Evolutionary conservation across 169 alveolate genomes (phyloP).

Genomic region (Sarcocystis neurona): DNA sequence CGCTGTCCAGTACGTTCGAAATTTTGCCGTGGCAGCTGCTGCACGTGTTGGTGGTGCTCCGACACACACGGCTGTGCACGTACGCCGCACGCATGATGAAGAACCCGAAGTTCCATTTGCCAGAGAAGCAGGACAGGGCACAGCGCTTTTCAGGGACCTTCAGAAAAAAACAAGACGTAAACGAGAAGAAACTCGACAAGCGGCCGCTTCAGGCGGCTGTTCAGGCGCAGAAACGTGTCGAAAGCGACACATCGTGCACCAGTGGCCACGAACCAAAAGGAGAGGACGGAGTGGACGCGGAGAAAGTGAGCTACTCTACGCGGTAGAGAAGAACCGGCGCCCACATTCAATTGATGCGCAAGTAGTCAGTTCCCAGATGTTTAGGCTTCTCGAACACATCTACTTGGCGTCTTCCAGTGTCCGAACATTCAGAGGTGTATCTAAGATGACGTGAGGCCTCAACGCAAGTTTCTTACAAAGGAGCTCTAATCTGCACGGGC

Average conservation of each 20-base stretch:
- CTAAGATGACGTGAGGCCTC: no score
- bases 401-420: no score
- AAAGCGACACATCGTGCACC: neutral
- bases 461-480: no score
- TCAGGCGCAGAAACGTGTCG: neutral
- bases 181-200: neutral
- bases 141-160: neutral
- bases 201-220: neutral
- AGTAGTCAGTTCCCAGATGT: no score
- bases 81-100: neutral
- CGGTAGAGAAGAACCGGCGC: no score
- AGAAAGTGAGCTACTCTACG: no score
- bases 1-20: neutral
- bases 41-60: neutral
- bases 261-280: neutral
- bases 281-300: no score
- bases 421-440: no score
- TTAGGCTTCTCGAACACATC: no score
- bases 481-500: no score
- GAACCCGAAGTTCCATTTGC: no score
- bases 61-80: slow-evolving; percentile 6
- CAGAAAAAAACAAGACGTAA: neutral
- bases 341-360: no score
- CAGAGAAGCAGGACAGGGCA: neutral
- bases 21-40: slow-evolving; percentile 12